A percentile compares a stretch with the other conserved stretches of the same genome.
phyloP scores from a whole-genome alignment of 306 rosid species.

The Quercus rubra region DNA sequence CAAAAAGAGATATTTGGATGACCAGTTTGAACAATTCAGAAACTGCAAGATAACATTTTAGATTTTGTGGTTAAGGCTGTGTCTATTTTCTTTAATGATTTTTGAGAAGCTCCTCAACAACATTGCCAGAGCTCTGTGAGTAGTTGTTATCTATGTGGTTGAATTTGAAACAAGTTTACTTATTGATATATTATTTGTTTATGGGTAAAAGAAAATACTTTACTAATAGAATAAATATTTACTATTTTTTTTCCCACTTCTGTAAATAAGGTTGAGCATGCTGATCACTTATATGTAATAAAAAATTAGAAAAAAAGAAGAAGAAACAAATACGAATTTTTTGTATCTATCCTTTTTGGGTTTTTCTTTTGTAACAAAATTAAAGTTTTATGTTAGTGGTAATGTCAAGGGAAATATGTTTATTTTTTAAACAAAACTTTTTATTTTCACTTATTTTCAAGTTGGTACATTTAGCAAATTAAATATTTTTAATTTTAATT shows the following conservation, averaged over 20 bases:
- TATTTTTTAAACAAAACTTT: too few species aligned
- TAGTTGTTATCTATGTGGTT: background rate
- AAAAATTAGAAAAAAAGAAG: too few species aligned
- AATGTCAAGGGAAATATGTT: too few species aligned
- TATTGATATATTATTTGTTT: background rate
- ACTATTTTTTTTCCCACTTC: background rate
- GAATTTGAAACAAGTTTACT: background rate
- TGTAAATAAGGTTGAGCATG: too few species aligned
- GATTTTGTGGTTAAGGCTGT: slow-evolving; percentile 73
- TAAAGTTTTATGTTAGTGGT: too few species aligned
- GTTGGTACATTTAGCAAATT: too few species aligned
- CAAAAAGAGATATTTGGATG: slow-evolving; percentile 37
- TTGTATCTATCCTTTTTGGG: too few species aligned
- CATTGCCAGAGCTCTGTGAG: slow-evolving; percentile 60
- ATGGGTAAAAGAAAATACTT: background rate
- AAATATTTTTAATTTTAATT: too few species aligned
- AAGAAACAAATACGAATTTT: too few species aligned
- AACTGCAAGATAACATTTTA: slow-evolving; percentile 62
- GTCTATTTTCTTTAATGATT: slow-evolving; percentile 64
- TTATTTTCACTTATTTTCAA: too few species aligned
- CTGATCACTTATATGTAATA: too few species aligned
- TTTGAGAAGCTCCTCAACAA: slow-evolving; percentile 52
- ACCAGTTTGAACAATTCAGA: slow-evolving; percentile 48
- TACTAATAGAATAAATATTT: background rate
- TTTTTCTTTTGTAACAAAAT: too few species aligned